Percentiles rank a stretch among this genome's conserved stretches.
Conservation (phyloP, 2,329 filamentous ascomycete species). For the Neurospora sp. region DNA sequence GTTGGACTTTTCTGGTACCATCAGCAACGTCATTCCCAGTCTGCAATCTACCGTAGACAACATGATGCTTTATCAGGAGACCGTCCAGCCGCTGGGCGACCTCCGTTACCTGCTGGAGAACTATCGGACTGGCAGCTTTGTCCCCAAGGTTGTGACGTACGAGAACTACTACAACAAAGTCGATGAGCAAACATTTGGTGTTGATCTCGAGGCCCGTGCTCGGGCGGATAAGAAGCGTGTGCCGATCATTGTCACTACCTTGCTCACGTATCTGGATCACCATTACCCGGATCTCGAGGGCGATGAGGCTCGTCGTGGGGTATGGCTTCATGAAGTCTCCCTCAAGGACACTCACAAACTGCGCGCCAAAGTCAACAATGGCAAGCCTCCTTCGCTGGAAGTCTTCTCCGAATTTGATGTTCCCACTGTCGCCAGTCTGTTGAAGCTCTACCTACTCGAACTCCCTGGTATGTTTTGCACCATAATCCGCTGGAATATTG, state of each 20-base stretch:
- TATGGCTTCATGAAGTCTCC: slow-evolving; percentile 92
- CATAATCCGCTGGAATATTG: not conserved
- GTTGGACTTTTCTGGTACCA: slow-evolving; percentile 91
- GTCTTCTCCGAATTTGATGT: slow-evolving; percentile 83
- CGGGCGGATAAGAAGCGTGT: slow-evolving; percentile 93
- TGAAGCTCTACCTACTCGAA: slow-evolving; percentile 92
- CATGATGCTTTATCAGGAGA: slow-evolving; percentile 99
- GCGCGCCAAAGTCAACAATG: slow-evolving; percentile 74
- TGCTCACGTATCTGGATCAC: slow-evolving; percentile 90
- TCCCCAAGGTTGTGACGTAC: slow-evolving; percentile 83
- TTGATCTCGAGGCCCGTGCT: slow-evolving; percentile 92
- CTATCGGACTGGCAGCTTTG: slow-evolving; percentile 88
- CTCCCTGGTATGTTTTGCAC: slow-evolving; percentile 63
- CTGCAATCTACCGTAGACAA: slow-evolving; percentile 93
- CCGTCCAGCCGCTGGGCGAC: slow-evolving; percentile 86
- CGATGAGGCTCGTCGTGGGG: slow-evolving; percentile 81
- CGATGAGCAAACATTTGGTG: slow-evolving; percentile 94
- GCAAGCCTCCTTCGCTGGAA: slow-evolving; percentile 67
- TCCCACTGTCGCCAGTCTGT: slow-evolving; percentile 80
- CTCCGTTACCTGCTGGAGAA: slow-evolving; percentile 91
- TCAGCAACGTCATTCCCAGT: slow-evolving; percentile 96
- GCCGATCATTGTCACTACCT: slow-evolving; percentile 80
- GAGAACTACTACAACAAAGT: slow-evolving; percentile 99
- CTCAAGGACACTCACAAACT: slow-evolving; percentile 77
- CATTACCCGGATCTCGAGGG: slow-evolving; percentile 97